Percentiles rank a stretch among this genome's conserved stretches.
Conservation (phyloP, 2,329 filamentous ascomycete genomes). For the Coniochaeta prunicola region DNA sequence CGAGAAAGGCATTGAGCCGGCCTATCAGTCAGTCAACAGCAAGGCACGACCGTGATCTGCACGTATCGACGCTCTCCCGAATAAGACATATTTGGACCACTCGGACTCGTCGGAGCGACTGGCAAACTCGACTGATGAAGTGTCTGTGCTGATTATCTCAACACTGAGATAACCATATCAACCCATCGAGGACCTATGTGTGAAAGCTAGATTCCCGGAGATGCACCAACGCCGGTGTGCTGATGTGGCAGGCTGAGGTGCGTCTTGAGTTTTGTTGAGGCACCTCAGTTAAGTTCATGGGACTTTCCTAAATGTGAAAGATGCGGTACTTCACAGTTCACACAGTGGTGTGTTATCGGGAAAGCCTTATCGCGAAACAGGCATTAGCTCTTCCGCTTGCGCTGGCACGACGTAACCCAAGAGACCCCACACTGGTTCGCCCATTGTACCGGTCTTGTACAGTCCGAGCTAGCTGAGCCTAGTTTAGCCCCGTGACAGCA, state of each 20-base stretch:
- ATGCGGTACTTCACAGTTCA: neutral
- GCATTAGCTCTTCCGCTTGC: neutral
- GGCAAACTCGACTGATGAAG: neutral
- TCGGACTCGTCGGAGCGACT: neutral
- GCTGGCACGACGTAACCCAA: neutral
- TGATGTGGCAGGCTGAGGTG: neutral
- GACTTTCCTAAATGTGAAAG: no score
- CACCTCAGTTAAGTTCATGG: neutral
- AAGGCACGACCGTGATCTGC: neutral
- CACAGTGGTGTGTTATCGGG: slow-evolving; percentile 3
- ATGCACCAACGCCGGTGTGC: neutral
- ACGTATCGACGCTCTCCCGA: neutral
- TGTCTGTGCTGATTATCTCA: no score
- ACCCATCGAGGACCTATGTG: neutral
- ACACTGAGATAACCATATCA: no score
- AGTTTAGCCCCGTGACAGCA: neutral
- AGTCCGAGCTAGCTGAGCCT: neutral
- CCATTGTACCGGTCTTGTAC: neutral
- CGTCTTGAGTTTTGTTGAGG: neutral
- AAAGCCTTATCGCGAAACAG: slow-evolving; percentile 6
- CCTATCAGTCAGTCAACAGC: neutral
- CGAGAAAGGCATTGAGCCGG: neutral
- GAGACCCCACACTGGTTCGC: neutral
- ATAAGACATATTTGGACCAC: neutral
- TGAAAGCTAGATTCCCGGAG: neutral